Evolutionary conservation across 306 rosid genomes (phyloP).

Genomic region (Dicorynia guianensis): DNA sequence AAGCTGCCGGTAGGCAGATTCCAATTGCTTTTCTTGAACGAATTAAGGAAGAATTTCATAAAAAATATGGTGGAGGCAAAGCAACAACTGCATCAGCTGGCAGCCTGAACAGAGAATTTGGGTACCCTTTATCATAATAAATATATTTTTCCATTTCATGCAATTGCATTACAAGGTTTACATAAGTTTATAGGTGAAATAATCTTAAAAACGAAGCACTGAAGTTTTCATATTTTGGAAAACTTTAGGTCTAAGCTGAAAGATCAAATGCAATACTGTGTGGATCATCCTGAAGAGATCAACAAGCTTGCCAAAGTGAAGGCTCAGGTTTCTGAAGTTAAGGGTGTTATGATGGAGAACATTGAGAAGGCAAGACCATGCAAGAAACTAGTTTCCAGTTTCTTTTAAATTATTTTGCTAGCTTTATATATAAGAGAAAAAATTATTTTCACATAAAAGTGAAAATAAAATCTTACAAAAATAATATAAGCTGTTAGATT

Average conservation of each 20-base stretch:
- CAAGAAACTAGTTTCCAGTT: no score
- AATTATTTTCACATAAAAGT: no score
- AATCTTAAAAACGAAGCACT: no score
- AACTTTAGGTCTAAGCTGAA: constrained; percentile 38
- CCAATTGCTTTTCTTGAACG: constrained; percentile 69
- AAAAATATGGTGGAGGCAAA: constrained; percentile 68
- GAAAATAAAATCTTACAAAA: no score
- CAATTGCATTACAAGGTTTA: no score
- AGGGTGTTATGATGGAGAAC: no score
- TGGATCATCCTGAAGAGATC: constrained; percentile 71
- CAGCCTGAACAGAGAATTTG: constrained; percentile 63
- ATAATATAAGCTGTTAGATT: no score
- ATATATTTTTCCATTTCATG: no score
- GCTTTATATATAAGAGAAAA: no score
- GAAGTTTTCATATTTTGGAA: no score
- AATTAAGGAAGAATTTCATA: constrained; percentile 62
- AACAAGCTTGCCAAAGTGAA: constrained; percentile 70
- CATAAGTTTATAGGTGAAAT: no score
- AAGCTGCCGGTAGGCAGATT: constrained; percentile 62
- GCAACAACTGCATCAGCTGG: constrained; percentile 60
- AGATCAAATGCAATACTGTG: constrained; percentile 55
- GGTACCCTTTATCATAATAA: constrained; percentile 39
- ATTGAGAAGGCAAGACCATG: neutral
- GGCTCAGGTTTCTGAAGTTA: constrained; percentile 53
- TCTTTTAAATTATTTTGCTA: no score